A percentile compares a stretch with the other conserved stretches of the same genome.
These are phyloP conservation scores for Pleurotus sapidus DNA, from an alignment of 768 basidiomycete species.

Conservation along the genomic window DNA sequence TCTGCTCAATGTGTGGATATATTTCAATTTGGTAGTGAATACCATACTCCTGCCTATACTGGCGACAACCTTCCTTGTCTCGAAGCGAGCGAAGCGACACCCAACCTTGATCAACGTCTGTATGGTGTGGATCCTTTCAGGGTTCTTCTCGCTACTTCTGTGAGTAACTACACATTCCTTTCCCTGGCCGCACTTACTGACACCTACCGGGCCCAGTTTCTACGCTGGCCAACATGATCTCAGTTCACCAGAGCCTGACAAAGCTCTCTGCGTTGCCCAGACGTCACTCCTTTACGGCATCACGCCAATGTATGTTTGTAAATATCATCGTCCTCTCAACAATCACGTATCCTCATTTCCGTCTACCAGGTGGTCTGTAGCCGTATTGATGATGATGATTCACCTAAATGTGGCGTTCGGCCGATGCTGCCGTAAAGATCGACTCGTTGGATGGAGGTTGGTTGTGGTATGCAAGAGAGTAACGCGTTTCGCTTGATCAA, in stretches of 20 bases:
- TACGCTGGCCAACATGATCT: constrained; percentile 34
- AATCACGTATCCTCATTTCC: neutral
- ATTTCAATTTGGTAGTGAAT: constrained; percentile 44
- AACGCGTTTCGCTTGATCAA: too few species aligned
- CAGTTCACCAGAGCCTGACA: constrained; percentile 26
- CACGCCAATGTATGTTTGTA: constrained; percentile 31
- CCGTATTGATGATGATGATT: constrained; percentile 31
- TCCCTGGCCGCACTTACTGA: neutral
- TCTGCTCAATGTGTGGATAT: constrained; percentile 37
- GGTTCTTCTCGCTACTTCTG: constrained; percentile 40
- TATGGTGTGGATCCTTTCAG: constrained; percentile 45
- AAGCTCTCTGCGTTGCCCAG: constrained; percentile 40
- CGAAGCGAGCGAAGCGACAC: constrained; percentile 34
- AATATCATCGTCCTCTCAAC: neutral
- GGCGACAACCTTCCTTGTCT: constrained; percentile 40
- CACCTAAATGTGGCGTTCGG: constrained; percentile 25
- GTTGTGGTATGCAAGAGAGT: constrained; percentile 16
- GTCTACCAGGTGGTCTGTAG: constrained; percentile 31
- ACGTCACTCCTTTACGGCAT: constrained; percentile 38
- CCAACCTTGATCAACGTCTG: constrained; percentile 44
- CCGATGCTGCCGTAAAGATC: constrained; percentile 8
- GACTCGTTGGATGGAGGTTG: constrained; percentile 16
- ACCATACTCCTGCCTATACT: constrained; percentile 42
- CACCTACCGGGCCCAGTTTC: constrained; percentile 22
- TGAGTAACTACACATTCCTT: constrained; percentile 18